phyloP scores from a whole-genome alignment of 768 basidiomycete genomes.

The Xanthoconium stramineum region DNA sequence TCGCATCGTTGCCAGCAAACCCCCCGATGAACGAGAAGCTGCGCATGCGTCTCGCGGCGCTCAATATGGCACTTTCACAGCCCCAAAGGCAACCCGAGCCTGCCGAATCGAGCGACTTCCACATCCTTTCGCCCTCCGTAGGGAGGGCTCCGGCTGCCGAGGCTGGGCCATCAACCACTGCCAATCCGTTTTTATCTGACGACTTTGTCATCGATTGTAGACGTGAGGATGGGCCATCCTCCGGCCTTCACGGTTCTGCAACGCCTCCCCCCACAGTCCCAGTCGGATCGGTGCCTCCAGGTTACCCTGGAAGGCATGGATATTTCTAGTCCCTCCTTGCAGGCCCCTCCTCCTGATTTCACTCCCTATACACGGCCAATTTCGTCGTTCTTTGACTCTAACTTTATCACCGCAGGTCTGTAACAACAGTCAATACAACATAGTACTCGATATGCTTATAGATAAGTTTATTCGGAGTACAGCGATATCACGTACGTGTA shows the following conservation, averaged over 20 bases:
- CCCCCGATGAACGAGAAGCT: neutral
- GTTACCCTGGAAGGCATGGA: neutral
- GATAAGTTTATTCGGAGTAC: neutral
- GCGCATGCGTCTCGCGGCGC: neutral
- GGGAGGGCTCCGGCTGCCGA: neutral
- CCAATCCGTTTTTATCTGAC: neutral
- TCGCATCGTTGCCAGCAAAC: neutral
- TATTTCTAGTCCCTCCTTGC: neutral
- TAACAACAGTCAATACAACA: neutral
- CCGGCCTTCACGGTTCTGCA: neutral
- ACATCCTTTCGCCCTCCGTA: neutral
- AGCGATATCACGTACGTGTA: neutral
- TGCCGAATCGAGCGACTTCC: neutral
- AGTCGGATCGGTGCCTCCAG: neutral
- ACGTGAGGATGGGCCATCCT: neutral
- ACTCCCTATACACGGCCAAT: neutral
- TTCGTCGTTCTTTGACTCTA: neutral
- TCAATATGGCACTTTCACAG: neutral
- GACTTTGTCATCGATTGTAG: neutral
- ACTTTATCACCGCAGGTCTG: too few species aligned
- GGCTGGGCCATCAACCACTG: neutral
- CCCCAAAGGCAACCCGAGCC: neutral
- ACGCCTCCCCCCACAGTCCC: neutral
- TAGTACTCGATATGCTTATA: neutral
- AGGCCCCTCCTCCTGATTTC: neutral